These are phyloP conservation scores for Monilinia fructigena DNA, from an alignment of 2,329 filamentous ascomycete genomes.

Conservation along the genomic window DNA sequence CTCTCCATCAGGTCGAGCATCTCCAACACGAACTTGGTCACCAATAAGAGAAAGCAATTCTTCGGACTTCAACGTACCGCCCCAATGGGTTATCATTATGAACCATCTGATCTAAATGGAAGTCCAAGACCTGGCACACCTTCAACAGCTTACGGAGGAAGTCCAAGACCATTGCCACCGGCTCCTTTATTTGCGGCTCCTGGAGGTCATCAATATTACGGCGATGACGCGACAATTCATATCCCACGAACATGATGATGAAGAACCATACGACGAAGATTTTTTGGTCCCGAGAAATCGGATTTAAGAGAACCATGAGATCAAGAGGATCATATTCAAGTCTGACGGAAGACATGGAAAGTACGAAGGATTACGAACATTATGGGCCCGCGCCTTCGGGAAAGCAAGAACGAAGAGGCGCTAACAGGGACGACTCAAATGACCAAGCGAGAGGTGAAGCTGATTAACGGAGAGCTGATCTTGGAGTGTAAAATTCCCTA, in stretches of 20 bases:
- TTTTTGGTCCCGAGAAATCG: conserved; percentile 61
- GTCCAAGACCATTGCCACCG: conserved; percentile 82
- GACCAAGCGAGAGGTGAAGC: conserved; percentile 87
- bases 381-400: conserved; percentile 87
- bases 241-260: conserved; percentile 61
- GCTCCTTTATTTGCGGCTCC: conserved; percentile 76
- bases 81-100: conserved; percentile 74
- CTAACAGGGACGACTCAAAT: conserved; percentile 71
- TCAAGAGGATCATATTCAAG: conserved; percentile 44
- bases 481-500: conserved; percentile 99
- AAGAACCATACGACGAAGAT: conserved; percentile 57
- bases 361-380: conserved; percentile 62
- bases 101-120: conserved; percentile 85
- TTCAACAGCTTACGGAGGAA: conserved; percentile 83
- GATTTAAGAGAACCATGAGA: conserved; percentile 27
- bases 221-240: conserved; percentile 67
- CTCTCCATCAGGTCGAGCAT: conserved; percentile 48
- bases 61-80: conserved; percentile 63
- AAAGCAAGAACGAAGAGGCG: conserved; percentile 82
- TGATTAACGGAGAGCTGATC: conserved; percentile 97
- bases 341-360: conserved; percentile 42
- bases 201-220: conserved; percentile 50
- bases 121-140: conserved; percentile 88
- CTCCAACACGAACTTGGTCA: conserved; percentile 60
- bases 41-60: conserved; percentile 47